phyloP scores from a whole-genome alignment of 345 rosid species.

The Arabidopsis suecica region DNA sequence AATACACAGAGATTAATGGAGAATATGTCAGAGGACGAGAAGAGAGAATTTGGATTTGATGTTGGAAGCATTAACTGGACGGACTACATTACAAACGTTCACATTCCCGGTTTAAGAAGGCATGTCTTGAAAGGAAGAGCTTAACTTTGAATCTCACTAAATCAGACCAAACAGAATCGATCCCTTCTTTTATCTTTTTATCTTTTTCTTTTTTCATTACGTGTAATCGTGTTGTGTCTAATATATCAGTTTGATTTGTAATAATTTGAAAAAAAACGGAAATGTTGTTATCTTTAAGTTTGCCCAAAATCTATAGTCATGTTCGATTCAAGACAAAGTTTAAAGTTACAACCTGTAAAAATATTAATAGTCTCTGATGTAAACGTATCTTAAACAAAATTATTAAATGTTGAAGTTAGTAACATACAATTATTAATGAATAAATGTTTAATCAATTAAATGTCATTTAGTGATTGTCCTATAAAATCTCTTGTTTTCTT shows the following conservation, averaged over 20 bases:
- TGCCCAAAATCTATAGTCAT: background rate
- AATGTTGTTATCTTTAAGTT: background rate
- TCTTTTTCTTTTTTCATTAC: background rate
- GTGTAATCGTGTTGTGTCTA: constrained; percentile 31
- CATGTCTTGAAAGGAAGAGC: constrained; percentile 66
- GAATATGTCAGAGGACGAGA: constrained; percentile 79
- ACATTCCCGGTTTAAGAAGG: constrained; percentile 75
- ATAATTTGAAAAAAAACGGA: constrained; percentile 17
- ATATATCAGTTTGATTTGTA: constrained; percentile 32
- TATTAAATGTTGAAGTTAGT: background rate
- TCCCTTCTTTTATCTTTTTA: constrained; percentile 23
- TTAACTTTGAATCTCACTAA: constrained; percentile 29
- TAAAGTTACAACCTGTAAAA: background rate
- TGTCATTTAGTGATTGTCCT: background rate
- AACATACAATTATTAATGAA: constrained; percentile 16
- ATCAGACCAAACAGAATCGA: constrained; percentile 23
- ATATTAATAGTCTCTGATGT: background rate
- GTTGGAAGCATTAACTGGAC: constrained; percentile 75
- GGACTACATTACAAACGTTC: constrained; percentile 66
- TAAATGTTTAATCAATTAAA: constrained; percentile 10
- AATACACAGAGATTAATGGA: constrained; percentile 75
- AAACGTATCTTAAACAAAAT: background rate
- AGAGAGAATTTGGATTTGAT: constrained; percentile 70
- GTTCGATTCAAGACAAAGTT: background rate
- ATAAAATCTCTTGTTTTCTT: background rate